phyloP scores from a whole-genome alignment of 495 filamentous ascomycete species.

The Podospora conica region DNA sequence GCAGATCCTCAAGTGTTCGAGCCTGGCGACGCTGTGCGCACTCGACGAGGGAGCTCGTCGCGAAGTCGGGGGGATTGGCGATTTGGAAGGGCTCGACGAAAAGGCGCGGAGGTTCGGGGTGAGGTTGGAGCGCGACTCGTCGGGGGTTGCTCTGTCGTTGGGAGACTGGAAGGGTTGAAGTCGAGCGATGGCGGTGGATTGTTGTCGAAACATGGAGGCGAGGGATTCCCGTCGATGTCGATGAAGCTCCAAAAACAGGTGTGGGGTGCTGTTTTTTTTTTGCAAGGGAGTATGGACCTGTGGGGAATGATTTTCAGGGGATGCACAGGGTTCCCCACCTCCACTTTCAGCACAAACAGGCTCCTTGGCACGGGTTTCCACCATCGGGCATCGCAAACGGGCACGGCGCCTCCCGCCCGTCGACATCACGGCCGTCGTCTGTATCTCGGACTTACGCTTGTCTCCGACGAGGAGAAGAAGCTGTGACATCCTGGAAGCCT shows the following conservation, averaged over 20 bases:
- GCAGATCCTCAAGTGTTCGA: conserved; percentile 21
- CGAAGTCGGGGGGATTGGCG: conserved; percentile 6
- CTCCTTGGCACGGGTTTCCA: too few relatives aligned
- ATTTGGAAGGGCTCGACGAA: background rate
- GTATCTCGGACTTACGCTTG: background rate
- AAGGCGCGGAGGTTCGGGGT: conserved; percentile 5
- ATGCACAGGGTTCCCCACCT: too few relatives aligned
- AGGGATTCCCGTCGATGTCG: too few relatives aligned
- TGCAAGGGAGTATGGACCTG: too few relatives aligned
- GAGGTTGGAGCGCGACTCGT: background rate
- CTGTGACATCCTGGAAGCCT: too few relatives aligned
- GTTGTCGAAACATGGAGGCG: too few relatives aligned
- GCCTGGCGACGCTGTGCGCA: conserved; percentile 14
- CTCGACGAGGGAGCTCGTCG: conserved; percentile 12
- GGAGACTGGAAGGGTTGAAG: background rate
- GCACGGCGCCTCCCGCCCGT: background rate
- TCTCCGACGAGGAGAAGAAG: background rate
- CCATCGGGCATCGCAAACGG: background rate
- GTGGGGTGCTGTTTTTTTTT: background rate
- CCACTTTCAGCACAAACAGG: too few relatives aligned
- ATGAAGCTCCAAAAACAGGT: too few relatives aligned
- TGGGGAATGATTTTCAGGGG: too few relatives aligned
- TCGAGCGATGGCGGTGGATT: background rate
- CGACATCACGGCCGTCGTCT: background rate
- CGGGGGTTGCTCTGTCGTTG: conserved; percentile 2